Conservation (phyloP, 345 rosid species). For the Sisymbrium altissimum region DNA sequence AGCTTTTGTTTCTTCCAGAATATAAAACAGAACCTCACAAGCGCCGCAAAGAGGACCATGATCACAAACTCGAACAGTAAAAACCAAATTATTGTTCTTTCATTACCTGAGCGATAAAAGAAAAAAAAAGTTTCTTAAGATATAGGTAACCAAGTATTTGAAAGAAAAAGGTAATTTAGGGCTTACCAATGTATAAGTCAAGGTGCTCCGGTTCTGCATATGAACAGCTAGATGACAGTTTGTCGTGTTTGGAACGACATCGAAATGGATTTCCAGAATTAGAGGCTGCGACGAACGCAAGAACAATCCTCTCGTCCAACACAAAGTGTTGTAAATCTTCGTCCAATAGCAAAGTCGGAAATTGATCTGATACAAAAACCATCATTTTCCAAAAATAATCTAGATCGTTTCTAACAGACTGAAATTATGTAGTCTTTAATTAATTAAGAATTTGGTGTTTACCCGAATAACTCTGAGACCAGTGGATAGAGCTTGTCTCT, state of each 20-base stretch:
- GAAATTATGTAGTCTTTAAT: not conserved
- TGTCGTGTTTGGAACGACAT: conserved; percentile 59
- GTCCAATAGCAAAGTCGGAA: conserved; percentile 38
- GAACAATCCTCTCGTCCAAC: conserved; percentile 72
- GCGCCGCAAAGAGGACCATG: conserved; percentile 51
- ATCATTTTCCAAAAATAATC: not conserved
- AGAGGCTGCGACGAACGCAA: conserved; percentile 70
- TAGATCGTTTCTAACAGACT: not conserved
- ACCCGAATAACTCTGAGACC: conserved; percentile 90
- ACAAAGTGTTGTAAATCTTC: conserved; percentile 63
- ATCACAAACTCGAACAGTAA: conserved; percentile 59
- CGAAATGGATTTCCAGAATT: conserved; percentile 55
- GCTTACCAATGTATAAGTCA: conserved; percentile 48
- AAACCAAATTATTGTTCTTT: conserved; percentile 50
- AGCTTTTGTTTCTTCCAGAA: conserved; percentile 92
- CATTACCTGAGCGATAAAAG: conserved; percentile 47
- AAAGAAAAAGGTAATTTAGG: not conserved
- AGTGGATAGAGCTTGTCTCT: conserved; percentile 55
- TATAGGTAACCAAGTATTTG: not conserved
- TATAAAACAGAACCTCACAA: conserved; percentile 68
- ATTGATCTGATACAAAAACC: conserved; percentile 41
- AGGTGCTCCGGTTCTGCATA: conserved; percentile 46
- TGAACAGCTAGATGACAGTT: conserved; percentile 63
- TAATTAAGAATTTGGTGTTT: not conserved
- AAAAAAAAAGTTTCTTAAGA: not conserved